Evolutionary conservation across 2,329 filamentous ascomycete species (phyloP).

Genomic region (Xylariaceae sp.): DNA sequence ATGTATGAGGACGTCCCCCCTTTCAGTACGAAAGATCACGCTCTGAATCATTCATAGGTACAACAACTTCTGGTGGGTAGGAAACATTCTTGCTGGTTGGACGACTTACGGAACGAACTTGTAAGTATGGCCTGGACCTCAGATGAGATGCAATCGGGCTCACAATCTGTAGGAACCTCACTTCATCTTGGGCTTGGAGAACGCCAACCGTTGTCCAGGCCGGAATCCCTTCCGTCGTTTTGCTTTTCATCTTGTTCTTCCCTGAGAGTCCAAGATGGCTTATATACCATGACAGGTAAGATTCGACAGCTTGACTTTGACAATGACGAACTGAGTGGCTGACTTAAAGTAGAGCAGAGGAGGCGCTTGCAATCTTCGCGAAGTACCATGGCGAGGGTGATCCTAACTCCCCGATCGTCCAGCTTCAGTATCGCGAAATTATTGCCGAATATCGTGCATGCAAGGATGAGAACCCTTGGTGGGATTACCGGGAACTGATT

Average conservation of each 20-base stretch:
- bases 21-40: too few species aligned
- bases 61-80: too few species aligned
- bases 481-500: conserved; percentile 52
- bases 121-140: too few species aligned
- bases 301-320: neutral
- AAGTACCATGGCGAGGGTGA: conserved; percentile 58
- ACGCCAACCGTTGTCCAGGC: conserved; percentile 33
- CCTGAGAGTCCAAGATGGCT: conserved; percentile 36
- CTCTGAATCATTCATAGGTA: too few species aligned
- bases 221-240: conserved; percentile 42
- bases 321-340: neutral
- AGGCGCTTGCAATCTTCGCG: conserved; percentile 51
- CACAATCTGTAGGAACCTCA: too few species aligned
- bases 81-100: too few species aligned
- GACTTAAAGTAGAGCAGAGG: conserved; percentile 37
- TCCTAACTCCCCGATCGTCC: conserved; percentile 45
- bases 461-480: conserved; percentile 53
- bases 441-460: conserved; percentile 44
- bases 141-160: too few species aligned
- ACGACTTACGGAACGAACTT: too few species aligned
- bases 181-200: too few species aligned
- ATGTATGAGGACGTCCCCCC: too few species aligned
- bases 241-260: conserved; percentile 35
- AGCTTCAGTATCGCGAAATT: conserved; percentile 53
- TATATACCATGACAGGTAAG: conserved; percentile 39